These are phyloP conservation scores for Grosmannia clavigera DNA, from an alignment of 2,329 filamentous ascomycete species.

Conservation along the genomic window DNA sequence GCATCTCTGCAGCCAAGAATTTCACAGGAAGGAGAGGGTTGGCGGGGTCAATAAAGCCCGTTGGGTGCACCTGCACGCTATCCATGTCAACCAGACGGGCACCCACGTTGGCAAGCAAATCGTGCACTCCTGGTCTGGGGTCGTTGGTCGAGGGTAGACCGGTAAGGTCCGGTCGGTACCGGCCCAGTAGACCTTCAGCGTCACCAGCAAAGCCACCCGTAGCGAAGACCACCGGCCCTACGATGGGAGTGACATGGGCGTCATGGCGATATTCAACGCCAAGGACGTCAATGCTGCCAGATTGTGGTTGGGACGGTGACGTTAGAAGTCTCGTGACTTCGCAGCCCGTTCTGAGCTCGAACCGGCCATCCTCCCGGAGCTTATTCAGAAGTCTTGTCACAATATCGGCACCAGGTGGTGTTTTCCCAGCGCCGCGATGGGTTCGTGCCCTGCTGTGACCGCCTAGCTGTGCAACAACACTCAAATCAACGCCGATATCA, in stretches of 20 bases:
- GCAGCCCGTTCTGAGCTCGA: slow-evolving; percentile 37
- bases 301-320: slow-evolving; percentile 1
- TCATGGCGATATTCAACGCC: slow-evolving; percentile 79
- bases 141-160: slow-evolving; percentile 82
- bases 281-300: slow-evolving; percentile 35
- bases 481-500: slow-evolving; percentile 94
- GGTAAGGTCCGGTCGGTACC: slow-evolving; percentile 88
- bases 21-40: slow-evolving; percentile 95
- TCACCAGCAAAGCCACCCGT: slow-evolving; percentile 97
- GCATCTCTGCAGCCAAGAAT: slow-evolving; percentile 94
- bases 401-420: slow-evolving; percentile 99
- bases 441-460: slow-evolving; percentile 88
- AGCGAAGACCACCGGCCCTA: slow-evolving; percentile 84
- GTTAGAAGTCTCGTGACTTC: slow-evolving; percentile 39
- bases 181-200: slow-evolving; percentile 82
- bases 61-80: slow-evolving; percentile 98
- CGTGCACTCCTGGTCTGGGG: slow-evolving; percentile 51
- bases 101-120: slow-evolving; percentile 60
- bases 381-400: slow-evolving; percentile 65
- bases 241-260: slow-evolving; percentile 56
- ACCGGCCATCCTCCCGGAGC: slow-evolving; percentile 30
- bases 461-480: slow-evolving; percentile 88
- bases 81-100: slow-evolving; percentile 99
- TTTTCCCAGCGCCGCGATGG: slow-evolving; percentile 96
- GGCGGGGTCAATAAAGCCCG: slow-evolving; percentile 94